These are phyloP conservation scores for Ricinus communis DNA, from an alignment of 345 rosid genomes.

Conservation along the genomic window DNA sequence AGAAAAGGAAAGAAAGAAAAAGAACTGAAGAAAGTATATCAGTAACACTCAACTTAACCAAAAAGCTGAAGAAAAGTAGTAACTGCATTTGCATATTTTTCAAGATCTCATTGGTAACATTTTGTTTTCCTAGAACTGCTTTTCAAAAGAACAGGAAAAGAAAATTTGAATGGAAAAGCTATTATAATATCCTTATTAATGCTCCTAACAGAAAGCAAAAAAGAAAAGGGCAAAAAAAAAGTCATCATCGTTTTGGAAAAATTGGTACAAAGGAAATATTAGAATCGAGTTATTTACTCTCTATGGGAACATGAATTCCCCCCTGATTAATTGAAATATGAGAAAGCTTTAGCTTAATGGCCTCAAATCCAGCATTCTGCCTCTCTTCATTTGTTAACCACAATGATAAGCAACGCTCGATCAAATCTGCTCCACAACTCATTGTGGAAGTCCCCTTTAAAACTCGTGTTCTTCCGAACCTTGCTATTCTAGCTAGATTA, in stretches of 20 bases:
- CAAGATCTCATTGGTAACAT: too few species aligned
- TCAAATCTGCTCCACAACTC: slow-evolving; percentile 54
- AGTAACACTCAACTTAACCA: too few species aligned
- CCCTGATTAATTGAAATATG: slow-evolving; percentile 31
- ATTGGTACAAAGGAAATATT: not conserved
- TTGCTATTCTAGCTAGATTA: slow-evolving; percentile 55
- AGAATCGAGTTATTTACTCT: slow-evolving; percentile 7
- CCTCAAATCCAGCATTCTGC: slow-evolving; percentile 60
- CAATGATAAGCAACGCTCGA: slow-evolving; percentile 51
- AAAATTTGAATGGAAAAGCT: too few species aligned
- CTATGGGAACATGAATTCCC: slow-evolving; percentile 7
- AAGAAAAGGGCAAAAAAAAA: not conserved
- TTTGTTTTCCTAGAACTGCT: too few species aligned
- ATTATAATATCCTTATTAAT: too few species aligned
- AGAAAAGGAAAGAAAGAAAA: too few species aligned
- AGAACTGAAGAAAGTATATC: too few species aligned
- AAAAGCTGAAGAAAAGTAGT: too few species aligned
- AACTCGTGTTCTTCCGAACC: slow-evolving; percentile 49
- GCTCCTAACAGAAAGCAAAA: not conserved
- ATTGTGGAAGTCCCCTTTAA: slow-evolving; percentile 41
- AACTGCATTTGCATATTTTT: too few species aligned
- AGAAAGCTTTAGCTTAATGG: slow-evolving; percentile 51
- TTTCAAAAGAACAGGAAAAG: too few species aligned
- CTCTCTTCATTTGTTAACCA: slow-evolving; percentile 75
- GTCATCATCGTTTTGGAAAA: not conserved